These are phyloP conservation scores for Discostella stelligeroides DNA, from an alignment of 108 stramenopile genomes.

Conservation along the genomic window DNA sequence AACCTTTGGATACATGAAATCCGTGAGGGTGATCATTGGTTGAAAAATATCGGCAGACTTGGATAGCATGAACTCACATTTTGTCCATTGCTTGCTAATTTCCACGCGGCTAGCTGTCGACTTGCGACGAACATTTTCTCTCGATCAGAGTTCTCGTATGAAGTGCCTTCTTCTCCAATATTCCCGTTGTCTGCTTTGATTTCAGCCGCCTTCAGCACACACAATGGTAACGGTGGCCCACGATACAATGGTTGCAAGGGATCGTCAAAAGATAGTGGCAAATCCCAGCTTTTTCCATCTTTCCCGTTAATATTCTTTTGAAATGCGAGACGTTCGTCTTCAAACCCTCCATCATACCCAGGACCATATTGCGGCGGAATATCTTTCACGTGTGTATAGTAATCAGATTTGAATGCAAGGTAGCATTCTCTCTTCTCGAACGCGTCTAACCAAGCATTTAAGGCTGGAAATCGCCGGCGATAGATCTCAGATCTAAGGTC, in stretches of 20 bases:
- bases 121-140: slow-evolving; percentile 61
- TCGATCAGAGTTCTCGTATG: slow-evolving; percentile 63
- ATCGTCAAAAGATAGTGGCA: slow-evolving; percentile 79
- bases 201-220: slow-evolving; percentile 65
- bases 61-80: slow-evolving; percentile 49
- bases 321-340: slow-evolving; percentile 53
- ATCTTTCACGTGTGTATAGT: slow-evolving; percentile 81
- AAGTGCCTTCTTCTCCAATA: slow-evolving; percentile 58
- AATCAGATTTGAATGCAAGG: slow-evolving; percentile 86
- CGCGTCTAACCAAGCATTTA: slow-evolving; percentile 91
- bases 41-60: too few relatives aligned
- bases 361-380: slow-evolving; percentile 71
- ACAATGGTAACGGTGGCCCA: slow-evolving; percentile 75
- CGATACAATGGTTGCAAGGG: slow-evolving; percentile 74
- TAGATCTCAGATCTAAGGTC: slow-evolving; percentile 62
- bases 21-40: too few relatives aligned
- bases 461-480: slow-evolving; percentile 57
- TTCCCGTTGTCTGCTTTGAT: slow-evolving; percentile 49
- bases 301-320: slow-evolving; percentile 58
- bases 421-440: slow-evolving; percentile 86
- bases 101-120: slow-evolving; percentile 82
- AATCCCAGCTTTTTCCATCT: slow-evolving; percentile 60
- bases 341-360: slow-evolving; percentile 80
- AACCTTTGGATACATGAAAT: slow-evolving; percentile 44
- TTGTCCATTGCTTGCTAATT: slow-evolving; percentile 66